These are phyloP conservation scores for Ajuga reptans DNA, from an alignment of 305 asterid genomes.

Conservation along the genomic window DNA sequence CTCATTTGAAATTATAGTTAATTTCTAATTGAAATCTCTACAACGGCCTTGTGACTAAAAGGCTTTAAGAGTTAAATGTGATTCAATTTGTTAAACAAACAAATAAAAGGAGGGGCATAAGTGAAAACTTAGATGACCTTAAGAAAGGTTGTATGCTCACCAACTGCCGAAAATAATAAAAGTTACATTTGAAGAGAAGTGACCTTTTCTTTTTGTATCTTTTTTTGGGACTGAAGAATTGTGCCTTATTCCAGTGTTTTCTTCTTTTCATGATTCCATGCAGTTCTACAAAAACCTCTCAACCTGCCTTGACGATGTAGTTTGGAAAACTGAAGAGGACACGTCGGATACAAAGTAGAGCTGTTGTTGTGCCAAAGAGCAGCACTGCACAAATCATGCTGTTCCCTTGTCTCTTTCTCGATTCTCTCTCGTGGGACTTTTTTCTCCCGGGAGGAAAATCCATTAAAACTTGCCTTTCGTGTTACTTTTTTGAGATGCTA, in stretches of 20 bases:
- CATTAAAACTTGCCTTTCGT: neutral
- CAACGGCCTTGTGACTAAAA: neutral
- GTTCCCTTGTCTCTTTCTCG: neutral
- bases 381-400: neutral
- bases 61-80: too few relatives aligned
- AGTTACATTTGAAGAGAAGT: too few relatives aligned
- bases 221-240: too few relatives aligned
- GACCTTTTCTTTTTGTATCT: too few relatives aligned
- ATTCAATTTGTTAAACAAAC: neutral
- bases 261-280: neutral
- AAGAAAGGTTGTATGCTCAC: too few relatives aligned
- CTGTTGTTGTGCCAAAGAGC: neutral
- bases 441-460: neutral
- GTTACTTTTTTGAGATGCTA: too few relatives aligned
- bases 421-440: slow-evolving; percentile 13
- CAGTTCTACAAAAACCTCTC: slow-evolving; percentile 82
- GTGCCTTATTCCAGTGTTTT: neutral
- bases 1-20: neutral
- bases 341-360: slow-evolving; percentile 39
- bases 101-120: too few relatives aligned
- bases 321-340: slow-evolving; percentile 79
- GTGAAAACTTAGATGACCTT: too few relatives aligned
- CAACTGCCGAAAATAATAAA: too few relatives aligned
- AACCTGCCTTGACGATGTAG: slow-evolving; percentile 70
- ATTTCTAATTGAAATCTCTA: neutral